A percentile compares a stretch with the other conserved stretches of the same genome.
phyloP scores from a whole-genome alignment of 345 rosid species.

The Linum usitatissimum region DNA sequence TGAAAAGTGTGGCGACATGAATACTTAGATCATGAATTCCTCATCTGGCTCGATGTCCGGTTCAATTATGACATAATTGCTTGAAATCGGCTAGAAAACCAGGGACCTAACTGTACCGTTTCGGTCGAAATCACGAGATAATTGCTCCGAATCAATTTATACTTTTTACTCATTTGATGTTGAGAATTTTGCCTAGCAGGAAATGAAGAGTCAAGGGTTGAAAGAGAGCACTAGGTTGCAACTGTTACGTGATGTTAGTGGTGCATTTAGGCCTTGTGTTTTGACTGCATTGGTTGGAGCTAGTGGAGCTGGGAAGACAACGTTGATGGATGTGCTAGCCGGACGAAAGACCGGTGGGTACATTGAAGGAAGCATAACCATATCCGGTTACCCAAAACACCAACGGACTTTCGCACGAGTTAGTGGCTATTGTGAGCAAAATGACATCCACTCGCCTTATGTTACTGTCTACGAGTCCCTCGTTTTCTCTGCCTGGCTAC shows the following conservation, averaged over 20 bases:
- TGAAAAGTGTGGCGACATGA: no score
- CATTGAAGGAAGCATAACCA: conserved; percentile 2
- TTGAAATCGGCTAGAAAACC: no score
- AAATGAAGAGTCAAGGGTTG: conserved; percentile 1
- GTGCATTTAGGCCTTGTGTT: conserved; percentile 6
- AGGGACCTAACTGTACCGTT: no score
- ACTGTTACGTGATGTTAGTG: conserved; percentile 2
- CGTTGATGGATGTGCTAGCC: conserved; percentile 4
- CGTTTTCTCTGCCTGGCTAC: conserved; percentile 4
- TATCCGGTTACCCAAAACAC: conserved; percentile 3
- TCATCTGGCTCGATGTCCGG: no score
- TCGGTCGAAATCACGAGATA: no score
- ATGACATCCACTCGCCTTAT: conserved; percentile 5
- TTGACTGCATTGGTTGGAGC: conserved; percentile 6
- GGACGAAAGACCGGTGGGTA: conserved; percentile 7
- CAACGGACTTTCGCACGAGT: conserved; percentile 2
- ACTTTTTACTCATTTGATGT: no score
- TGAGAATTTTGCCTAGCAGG: neutral
- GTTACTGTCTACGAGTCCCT: conserved; percentile 5
- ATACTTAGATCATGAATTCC: no score
- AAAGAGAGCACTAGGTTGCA: neutral
- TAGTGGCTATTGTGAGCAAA: conserved; percentile 3
- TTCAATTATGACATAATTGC: no score
- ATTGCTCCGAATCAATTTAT: no score
- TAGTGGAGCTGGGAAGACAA: conserved; percentile 9